Percentiles rank a stretch among this genome's conserved stretches.
Evolutionary conservation across 257 asterid species (phyloP).

Genomic region (Rauvolfia tetraphylla): DNA sequence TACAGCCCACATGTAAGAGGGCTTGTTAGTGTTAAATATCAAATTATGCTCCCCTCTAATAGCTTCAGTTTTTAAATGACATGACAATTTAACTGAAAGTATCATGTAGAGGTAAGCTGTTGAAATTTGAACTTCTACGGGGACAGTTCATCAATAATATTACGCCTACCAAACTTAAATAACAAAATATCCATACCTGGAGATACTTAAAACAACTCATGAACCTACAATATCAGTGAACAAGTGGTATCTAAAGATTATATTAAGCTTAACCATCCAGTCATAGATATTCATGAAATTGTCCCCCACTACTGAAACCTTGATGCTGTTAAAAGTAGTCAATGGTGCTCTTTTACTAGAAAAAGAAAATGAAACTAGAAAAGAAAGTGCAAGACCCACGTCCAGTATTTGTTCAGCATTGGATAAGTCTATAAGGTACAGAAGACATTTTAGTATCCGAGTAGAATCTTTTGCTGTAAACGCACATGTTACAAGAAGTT

Average conservation of each 20-base stretch:
- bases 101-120: not conserved
- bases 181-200: not conserved
- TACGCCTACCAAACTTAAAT: not conserved
- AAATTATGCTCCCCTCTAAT: not conserved
- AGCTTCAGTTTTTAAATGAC: not conserved
- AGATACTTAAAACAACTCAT: not conserved
- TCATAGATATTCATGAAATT: not conserved
- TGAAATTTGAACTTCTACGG: not conserved
- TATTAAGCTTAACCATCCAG: not conserved
- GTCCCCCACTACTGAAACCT: not conserved
- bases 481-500: too few species aligned
- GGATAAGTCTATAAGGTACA: not conserved
- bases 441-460: too few species aligned
- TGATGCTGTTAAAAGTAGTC: not conserved
- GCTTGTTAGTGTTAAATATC: not conserved
- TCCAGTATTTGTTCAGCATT: not conserved
- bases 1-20: not conserved
- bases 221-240: not conserved
- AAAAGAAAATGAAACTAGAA: too few species aligned
- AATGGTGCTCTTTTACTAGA: not conserved
- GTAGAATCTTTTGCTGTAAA: not conserved
- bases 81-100: not conserved
- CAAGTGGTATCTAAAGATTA: not conserved
- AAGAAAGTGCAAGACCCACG: too few species aligned
- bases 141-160: not conserved